Evolutionary conservation across 768 basidiomycete species (phyloP).

Genomic region (Calvatia gigantea): DNA sequence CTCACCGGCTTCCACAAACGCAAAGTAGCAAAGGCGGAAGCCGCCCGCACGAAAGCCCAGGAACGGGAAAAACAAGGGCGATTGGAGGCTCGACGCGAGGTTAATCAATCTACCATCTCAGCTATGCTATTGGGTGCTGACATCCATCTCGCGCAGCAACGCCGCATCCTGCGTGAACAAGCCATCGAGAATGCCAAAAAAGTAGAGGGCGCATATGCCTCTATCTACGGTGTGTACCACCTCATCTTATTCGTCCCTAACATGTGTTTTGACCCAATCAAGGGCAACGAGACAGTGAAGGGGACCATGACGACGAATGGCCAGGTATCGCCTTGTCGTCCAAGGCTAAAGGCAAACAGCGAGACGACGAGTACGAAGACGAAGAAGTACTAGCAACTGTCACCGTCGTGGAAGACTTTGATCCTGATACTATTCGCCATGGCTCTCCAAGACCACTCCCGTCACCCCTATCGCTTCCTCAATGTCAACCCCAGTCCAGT

Average conservation of each 20-base stretch:
- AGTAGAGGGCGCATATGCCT: constrained; percentile 74
- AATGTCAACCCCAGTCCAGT: constrained; percentile 8
- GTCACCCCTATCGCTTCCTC: not conserved
- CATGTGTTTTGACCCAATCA: constrained; percentile 12
- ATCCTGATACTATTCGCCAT: constrained; percentile 60
- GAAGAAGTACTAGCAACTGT: constrained; percentile 87
- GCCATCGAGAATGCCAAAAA: constrained; percentile 74
- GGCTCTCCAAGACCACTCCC: constrained; percentile 29
- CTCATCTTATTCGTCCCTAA: constrained; percentile 5
- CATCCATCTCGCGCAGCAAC: constrained; percentile 48
- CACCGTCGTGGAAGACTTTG: constrained; percentile 90
- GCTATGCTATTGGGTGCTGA: constrained; percentile 15
- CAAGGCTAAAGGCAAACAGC: constrained; percentile 31
- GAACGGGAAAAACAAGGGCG: constrained; percentile 77
- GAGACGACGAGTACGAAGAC: constrained; percentile 74
- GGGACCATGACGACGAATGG: constrained; percentile 46
- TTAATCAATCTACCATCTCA: constrained; percentile 28
- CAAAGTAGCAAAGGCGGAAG: constrained; percentile 81
- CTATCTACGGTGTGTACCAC: constrained; percentile 34
- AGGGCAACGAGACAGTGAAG: constrained; percentile 17
- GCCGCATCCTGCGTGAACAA: constrained; percentile 72
- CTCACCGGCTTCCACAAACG: constrained; percentile 93
- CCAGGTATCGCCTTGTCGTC: constrained; percentile 34
- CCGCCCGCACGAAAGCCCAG: constrained; percentile 65
- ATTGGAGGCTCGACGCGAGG: constrained; percentile 75